Conservation (phyloP, 495 filamentous ascomycete genomes). For the Bryoglossum gracile region DNA sequence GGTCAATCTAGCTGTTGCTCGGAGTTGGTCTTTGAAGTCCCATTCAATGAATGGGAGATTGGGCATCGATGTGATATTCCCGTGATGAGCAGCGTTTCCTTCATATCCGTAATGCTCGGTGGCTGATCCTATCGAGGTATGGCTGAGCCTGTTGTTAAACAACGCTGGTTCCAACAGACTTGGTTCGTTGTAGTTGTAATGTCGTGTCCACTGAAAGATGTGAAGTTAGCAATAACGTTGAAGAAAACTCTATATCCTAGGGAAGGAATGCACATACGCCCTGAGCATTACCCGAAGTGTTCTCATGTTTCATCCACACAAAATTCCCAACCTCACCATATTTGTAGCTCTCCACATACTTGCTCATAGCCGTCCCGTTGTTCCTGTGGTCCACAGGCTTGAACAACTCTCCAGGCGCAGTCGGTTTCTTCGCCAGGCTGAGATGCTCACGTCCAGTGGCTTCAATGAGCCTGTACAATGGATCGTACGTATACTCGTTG, state of each 20-base stretch:
- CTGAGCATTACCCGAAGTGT: too few species aligned
- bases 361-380: neutral
- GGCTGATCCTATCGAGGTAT: neutral
- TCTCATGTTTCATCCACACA: neutral
- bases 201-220: conserved; percentile 11
- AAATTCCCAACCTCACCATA: conserved; percentile 10
- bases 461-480: conserved; percentile 26
- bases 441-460: conserved; percentile 31
- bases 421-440: conserved; percentile 2
- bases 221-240: too few species aligned
- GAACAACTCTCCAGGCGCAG: neutral
- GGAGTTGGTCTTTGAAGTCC: conserved; percentile 24
- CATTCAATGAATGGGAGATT: conserved; percentile 17
- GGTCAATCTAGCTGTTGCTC: conserved; percentile 7
- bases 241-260: too few species aligned
- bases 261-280: too few species aligned
- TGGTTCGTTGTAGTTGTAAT: conserved; percentile 3
- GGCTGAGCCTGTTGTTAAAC: conserved; percentile 4
- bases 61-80: conserved; percentile 24
- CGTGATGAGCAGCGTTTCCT: conserved; percentile 7
- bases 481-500: conserved; percentile 29
- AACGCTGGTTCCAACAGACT: neutral
- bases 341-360: neutral
- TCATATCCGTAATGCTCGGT: conserved; percentile 23
- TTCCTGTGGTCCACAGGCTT: neutral